Evolutionary conservation across 2,329 filamentous ascomycete genomes (phyloP).

Genomic region (Colletotrichum gigasporum): DNA sequence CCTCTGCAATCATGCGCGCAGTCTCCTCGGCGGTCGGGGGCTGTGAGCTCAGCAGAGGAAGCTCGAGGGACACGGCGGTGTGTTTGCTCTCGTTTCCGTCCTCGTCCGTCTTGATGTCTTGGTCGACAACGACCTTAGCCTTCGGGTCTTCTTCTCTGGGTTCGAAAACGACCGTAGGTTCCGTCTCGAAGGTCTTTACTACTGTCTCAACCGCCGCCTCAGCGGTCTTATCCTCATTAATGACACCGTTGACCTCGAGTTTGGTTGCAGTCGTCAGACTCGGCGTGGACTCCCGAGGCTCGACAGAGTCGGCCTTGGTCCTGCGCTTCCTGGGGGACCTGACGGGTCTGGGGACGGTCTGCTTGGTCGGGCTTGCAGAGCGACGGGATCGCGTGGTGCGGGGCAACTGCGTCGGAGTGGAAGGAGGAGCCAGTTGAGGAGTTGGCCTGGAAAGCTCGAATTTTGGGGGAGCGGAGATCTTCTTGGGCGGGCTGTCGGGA

Average conservation of each 20-base stretch:
- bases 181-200: slow-evolving; percentile 60
- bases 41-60: slow-evolving; percentile 69
- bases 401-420: slow-evolving; percentile 53
- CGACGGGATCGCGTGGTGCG: slow-evolving; percentile 61
- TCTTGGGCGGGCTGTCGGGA: slow-evolving; percentile 75
- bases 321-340: slow-evolving; percentile 65
- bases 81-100: slow-evolving; percentile 73
- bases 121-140: slow-evolving; percentile 76
- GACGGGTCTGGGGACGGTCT: slow-evolving; percentile 36
- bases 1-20: slow-evolving; percentile 83
- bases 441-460: slow-evolving; percentile 66
- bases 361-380: slow-evolving; percentile 67
- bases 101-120: slow-evolving; percentile 64
- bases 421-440: slow-evolving; percentile 56
- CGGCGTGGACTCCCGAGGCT: slow-evolving; percentile 35
- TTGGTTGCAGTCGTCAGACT: slow-evolving; percentile 33
- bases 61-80: slow-evolving; percentile 79
- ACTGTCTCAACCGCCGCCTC: slow-evolving; percentile 44
- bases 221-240: slow-evolving; percentile 38
- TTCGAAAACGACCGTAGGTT: slow-evolving; percentile 58
- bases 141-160: slow-evolving; percentile 65
- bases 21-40: slow-evolving; percentile 81
- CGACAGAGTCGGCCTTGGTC: slow-evolving; percentile 51
- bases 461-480: slow-evolving; percentile 82
- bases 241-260: slow-evolving; percentile 40